phyloP scores from a whole-genome alignment of 192 early-diverging fungal genomes.

The Powellomyces hirtus region DNA sequence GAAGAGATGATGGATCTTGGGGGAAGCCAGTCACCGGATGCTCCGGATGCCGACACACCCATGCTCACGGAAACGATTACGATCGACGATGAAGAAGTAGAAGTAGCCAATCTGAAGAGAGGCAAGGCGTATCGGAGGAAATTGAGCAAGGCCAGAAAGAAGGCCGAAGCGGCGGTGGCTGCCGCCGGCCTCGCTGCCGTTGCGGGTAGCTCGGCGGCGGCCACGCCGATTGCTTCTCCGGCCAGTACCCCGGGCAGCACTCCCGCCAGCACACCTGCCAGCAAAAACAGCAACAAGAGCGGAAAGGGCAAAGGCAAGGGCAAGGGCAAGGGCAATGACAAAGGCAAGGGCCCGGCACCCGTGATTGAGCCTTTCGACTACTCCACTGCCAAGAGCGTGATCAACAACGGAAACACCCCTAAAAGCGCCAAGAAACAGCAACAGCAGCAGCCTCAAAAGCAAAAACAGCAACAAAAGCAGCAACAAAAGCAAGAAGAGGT shows the following conservation, averaged over 20 bases:
- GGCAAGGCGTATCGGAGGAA: not conserved
- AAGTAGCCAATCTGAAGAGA: constrained; percentile 10
- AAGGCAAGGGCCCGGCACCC: not conserved
- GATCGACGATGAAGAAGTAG: constrained; percentile 16
- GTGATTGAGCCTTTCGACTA: constrained; percentile 29
- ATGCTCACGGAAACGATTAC: constrained; percentile 1
- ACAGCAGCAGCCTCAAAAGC: not conserved
- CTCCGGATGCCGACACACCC: not conserved
- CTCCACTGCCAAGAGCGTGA: not conserved
- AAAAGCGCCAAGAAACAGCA: constrained; percentile 1
- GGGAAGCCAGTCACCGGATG: not conserved
- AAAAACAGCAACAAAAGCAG: not conserved
- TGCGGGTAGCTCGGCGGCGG: not conserved
- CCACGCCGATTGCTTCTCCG: not conserved
- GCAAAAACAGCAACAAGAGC: not conserved
- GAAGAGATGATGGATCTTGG: not conserved
- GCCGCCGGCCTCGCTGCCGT: too few species aligned
- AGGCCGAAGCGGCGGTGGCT: not conserved
- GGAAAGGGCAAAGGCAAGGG: not conserved
- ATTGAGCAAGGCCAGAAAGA: not conserved
- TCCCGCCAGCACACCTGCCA: not conserved
- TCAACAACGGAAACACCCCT: not conserved
- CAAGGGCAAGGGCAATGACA: not conserved
- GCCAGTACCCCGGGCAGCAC: not conserved
- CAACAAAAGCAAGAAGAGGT: not conserved